Conservation (phyloP, 768 basidiomycete species). For the Agaricus sinodeliciosus region DNA sequence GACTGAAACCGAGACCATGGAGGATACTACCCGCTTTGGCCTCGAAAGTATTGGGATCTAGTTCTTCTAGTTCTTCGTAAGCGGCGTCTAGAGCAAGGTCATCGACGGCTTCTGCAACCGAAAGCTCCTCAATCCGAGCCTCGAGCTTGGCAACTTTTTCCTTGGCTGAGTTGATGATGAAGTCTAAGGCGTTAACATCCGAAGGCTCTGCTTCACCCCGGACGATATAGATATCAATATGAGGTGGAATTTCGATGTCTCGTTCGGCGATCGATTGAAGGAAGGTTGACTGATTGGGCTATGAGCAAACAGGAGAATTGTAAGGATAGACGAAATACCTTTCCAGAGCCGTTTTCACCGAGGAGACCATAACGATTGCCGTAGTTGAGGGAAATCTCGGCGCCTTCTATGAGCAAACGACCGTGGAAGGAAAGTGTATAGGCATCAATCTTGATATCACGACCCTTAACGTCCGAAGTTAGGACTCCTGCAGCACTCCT, state of each 20-base stretch:
- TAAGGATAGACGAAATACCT: slow-evolving; percentile 44
- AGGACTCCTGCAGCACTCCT: slow-evolving; percentile 92
- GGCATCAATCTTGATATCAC: slow-evolving; percentile 96
- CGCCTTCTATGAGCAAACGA: slow-evolving; percentile 62
- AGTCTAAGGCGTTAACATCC: slow-evolving; percentile 94
- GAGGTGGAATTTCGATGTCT: slow-evolving; percentile 88
- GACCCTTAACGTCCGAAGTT: slow-evolving; percentile 84
- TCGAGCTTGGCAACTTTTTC: slow-evolving; percentile 93
- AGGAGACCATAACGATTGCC: slow-evolving; percentile 92
- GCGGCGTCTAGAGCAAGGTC: slow-evolving; percentile 81
- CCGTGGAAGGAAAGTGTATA: slow-evolving; percentile 98
- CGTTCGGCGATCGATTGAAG: slow-evolving; percentile 93
- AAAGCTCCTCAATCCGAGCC: slow-evolving; percentile 89
- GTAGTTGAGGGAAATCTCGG: slow-evolving; percentile 77
- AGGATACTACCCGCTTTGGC: slow-evolving; percentile 92
- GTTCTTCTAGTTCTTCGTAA: slow-evolving; percentile 95
- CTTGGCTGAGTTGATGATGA: slow-evolving; percentile 88
- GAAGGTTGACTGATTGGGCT: slow-evolving; percentile 72
- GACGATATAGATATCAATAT: slow-evolving; percentile 98
- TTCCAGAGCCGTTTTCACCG: slow-evolving; percentile 98
- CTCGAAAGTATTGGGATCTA: slow-evolving; percentile 95
- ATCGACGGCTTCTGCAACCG: slow-evolving; percentile 83
- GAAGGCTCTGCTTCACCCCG: slow-evolving; percentile 94
- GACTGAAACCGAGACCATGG: slow-evolving; percentile 93
- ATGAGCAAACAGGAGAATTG: neutral